A percentile compares a stretch with the other conserved stretches of the same genome.
Conservation (phyloP, 768 basidiomycete species). For the Fomitopsis serialis region DNA sequence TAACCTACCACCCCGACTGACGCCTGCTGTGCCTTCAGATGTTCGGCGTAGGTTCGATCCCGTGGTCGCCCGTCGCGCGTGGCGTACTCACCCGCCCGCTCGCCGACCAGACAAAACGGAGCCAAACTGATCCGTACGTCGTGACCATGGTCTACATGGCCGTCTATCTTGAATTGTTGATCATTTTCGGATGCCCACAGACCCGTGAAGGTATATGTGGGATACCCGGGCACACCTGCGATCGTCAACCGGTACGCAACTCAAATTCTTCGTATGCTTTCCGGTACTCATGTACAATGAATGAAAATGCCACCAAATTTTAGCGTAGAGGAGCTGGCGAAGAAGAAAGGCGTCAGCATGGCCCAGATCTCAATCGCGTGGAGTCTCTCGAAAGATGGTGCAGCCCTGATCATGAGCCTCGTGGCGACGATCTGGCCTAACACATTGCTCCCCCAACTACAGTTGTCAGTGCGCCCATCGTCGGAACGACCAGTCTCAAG, state of each 20-base stretch:
- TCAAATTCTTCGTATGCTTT: too few species aligned
- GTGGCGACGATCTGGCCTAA: neutral
- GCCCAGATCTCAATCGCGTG: constrained; percentile 37
- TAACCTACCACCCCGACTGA: too few species aligned
- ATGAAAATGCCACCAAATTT: too few species aligned
- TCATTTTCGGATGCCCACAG: too few species aligned
- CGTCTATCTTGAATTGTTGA: neutral
- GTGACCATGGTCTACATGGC: neutral
- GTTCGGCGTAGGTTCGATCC: constrained; percentile 33
- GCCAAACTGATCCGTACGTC: constrained; percentile 20
- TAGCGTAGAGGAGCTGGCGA: constrained; percentile 36
- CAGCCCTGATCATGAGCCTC: neutral
- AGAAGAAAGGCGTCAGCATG: constrained; percentile 36
- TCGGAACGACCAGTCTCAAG: constrained; percentile 32
- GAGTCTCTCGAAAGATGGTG: constrained; percentile 25
- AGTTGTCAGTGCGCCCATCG: constrained; percentile 34
- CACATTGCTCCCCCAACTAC: neutral
- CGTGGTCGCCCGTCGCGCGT: constrained; percentile 35
- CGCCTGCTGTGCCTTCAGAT: constrained; percentile 15
- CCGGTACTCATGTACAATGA: neutral
- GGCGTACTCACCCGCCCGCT: constrained; percentile 28
- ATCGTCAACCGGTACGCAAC: constrained; percentile 16
- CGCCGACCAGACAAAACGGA: constrained; percentile 18
- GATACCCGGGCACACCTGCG: constrained; percentile 4
- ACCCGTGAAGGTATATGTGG: constrained; percentile 7